phyloP scores from a whole-genome alignment of 768 basidiomycete species.

The Suillus lakei region DNA sequence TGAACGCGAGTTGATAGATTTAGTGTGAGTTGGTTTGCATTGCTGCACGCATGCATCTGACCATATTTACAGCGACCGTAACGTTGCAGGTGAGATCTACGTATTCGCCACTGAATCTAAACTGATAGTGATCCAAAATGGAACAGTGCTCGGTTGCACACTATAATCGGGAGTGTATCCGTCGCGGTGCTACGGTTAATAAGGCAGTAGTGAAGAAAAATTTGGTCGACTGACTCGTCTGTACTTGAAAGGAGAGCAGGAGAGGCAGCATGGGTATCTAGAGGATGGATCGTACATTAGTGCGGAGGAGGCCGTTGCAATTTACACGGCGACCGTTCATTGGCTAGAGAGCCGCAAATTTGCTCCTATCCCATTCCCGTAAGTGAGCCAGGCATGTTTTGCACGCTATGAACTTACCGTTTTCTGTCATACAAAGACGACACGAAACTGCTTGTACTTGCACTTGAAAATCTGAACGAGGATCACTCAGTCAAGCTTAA shows the following conservation, averaged over 20 bases:
- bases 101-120: neutral
- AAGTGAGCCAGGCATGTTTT: conserved; percentile 30
- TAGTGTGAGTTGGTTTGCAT: conserved; percentile 59
- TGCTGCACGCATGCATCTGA: neutral
- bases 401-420: conserved; percentile 9
- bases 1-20: conserved; percentile 90
- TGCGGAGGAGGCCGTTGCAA: conserved; percentile 97
- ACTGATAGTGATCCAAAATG: conserved; percentile 54
- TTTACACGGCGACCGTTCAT: conserved; percentile 98
- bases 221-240: conserved; percentile 93
- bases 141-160: conserved; percentile 96
- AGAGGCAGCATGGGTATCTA: conserved; percentile 96
- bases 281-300: conserved; percentile 99
- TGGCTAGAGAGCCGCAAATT: conserved; percentile 99
- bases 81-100: conserved; percentile 64
- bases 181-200: conserved; percentile 95
- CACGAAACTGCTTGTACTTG: conserved; percentile 95
- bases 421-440: conserved; percentile 96
- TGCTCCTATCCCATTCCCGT: conserved; percentile 98
- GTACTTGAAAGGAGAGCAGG: conserved; percentile 98
- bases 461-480: conserved; percentile 97
- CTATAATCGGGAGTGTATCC: conserved; percentile 97
- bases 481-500: conserved; percentile 99
- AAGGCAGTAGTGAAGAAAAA: conserved; percentile 99
- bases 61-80: conserved; percentile 62